A percentile compares a stretch with the other conserved stretches of the same genome.
These are phyloP conservation scores for Blepharisma undulans DNA, from an alignment of 169 alveolate species.

Conservation along the genomic window DNA sequence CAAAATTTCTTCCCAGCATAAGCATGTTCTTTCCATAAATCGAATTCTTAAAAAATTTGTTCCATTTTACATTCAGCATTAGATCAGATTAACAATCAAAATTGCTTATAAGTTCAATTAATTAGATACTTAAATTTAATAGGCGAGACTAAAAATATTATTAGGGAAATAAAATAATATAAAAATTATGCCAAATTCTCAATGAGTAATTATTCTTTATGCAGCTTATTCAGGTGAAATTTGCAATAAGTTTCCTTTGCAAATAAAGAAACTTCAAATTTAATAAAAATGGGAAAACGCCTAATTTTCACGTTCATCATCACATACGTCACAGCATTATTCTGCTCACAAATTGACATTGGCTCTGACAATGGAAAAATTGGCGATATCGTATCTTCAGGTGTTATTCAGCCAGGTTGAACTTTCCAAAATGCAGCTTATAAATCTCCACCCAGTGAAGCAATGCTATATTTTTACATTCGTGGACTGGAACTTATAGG, in stretches of 20 bases:
- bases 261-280: neutral
- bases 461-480: neutral
- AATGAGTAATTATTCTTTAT: too few relatives aligned
- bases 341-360: constrained; percentile 24
- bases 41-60: neutral
- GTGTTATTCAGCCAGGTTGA: constrained; percentile 30
- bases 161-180: too few relatives aligned
- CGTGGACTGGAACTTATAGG: constrained; percentile 24
- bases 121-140: too few relatives aligned
- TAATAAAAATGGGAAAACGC: neutral
- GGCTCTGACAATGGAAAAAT: constrained; percentile 18
- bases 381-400: constrained; percentile 9
- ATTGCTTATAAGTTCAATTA: too few relatives aligned
- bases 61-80: neutral
- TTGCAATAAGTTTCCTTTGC: too few relatives aligned
- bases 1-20: neutral
- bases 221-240: too few relatives aligned
- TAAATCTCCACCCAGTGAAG: neutral
- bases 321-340: neutral
- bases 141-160: too few relatives aligned
- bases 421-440: neutral
- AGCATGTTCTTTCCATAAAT: neutral
- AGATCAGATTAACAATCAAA: too few relatives aligned
- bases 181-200: too few relatives aligned
- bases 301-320: neutral